A percentile compares a stretch with the other conserved stretches of the same genome.
These are phyloP conservation scores for Aquilaria malaccensis DNA, from an alignment of 345 rosid species.

Conservation along the genomic window DNA sequence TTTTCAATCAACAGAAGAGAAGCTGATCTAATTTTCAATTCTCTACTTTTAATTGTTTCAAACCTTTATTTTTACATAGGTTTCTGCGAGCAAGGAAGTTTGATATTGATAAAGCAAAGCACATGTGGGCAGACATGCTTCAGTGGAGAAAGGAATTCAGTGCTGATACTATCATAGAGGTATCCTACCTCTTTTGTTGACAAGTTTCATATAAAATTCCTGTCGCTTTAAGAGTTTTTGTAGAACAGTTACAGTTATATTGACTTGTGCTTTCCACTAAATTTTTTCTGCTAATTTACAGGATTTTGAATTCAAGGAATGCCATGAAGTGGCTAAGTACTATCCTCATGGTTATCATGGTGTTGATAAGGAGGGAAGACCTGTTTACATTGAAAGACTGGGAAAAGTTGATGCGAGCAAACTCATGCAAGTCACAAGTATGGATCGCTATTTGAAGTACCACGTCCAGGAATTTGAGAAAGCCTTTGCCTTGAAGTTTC, in stretches of 20 bases:
- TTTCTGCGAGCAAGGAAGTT: slow-evolving; percentile 90
- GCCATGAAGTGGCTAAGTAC: slow-evolving; percentile 64
- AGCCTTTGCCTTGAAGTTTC: slow-evolving; percentile 72
- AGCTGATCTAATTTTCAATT: no score
- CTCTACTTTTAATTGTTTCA: background rate
- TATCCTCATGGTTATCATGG: slow-evolving; percentile 98
- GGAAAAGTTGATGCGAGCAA: slow-evolving; percentile 87
- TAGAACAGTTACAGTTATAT: no score
- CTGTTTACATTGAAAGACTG: slow-evolving; percentile 87
- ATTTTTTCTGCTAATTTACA: slow-evolving; percentile 19
- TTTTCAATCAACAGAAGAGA: background rate
- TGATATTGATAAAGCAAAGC: slow-evolving; percentile 85
- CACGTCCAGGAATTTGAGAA: slow-evolving; percentile 95
- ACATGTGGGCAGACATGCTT: slow-evolving; percentile 98
- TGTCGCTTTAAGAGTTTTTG: background rate
- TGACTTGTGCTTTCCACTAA: slow-evolving; percentile 5
- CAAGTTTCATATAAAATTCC: slow-evolving; percentile 8
- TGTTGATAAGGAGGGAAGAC: slow-evolving; percentile 94
- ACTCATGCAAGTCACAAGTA: slow-evolving; percentile 79
- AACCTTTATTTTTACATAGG: slow-evolving; percentile 25
- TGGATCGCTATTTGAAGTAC: slow-evolving; percentile 84
- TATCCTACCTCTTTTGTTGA: slow-evolving; percentile 11
- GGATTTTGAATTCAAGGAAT: slow-evolving; percentile 92
- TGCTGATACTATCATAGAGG: slow-evolving; percentile 77
- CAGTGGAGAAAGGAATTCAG: slow-evolving; percentile 93